Evolutionary conservation across 192 early-diverging fungal species (phyloP), one percentile per base, ranked within the genome.

Genomic region (Coemansia sp.): DNA sequence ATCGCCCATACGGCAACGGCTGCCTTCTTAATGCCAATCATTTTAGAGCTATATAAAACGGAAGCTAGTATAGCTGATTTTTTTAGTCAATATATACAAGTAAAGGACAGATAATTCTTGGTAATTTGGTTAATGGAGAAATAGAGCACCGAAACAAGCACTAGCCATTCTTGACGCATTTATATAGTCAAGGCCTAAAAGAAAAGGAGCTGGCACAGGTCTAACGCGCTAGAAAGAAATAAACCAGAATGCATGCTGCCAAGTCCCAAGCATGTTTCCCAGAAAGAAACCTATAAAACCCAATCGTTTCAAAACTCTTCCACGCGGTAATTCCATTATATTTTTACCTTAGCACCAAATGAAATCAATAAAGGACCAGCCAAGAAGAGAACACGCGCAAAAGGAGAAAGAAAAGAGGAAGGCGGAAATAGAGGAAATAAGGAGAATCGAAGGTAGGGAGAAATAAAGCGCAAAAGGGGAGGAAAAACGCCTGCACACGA

Each of bases 351-450:
- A 24, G 18, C 23, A 46, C 54, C 18, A 28, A 37, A 36, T 40
- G 7, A n/a, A 37, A 23, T 42, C 18, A 23, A 25, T 26, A 58
- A 58, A 40, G 56, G 31, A 36, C 31, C 31, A 48, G 26, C 37
- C 60, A 46, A 44, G 37, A 6, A 18, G 31, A 44, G 18, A 12
- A 21, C 18, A 40, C 37, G 14, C 11, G 18, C 23, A 38, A 37
- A 31, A 58, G 9, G 36, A 9, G 24, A 3, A 48, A 67, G 48
- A 46, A 54, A 40, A 24, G 8, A 28, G 17, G 44, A 7, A 52
- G 63, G 37, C 51, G 37, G 40, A 63, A 60, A 48, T 15, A 54
- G 58, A n/a, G 52, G 49, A 14, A 18, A 23, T 17, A 57, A 36
- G 26, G 18, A 57, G 21, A 31, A 46, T 47, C 15, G 36, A 48